phyloP scores from a whole-genome alignment of 2,329 filamentous ascomycete species.

The Biscogniauxia mediterranea region DNA sequence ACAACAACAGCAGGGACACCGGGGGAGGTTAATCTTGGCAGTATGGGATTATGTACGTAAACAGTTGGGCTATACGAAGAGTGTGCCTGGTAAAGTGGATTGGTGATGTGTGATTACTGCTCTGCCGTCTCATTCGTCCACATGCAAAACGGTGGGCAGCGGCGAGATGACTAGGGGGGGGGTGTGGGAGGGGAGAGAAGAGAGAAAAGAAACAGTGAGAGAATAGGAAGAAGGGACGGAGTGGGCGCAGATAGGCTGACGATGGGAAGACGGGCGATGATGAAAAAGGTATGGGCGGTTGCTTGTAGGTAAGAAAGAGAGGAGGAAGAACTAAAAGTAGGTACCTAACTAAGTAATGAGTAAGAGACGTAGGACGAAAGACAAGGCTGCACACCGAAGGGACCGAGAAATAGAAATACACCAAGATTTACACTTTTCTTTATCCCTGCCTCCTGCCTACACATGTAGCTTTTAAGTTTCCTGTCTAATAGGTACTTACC shows the following conservation, averaged over 20 bases:
- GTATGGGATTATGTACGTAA: slow-evolving; percentile 8
- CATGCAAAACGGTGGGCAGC: background rate
- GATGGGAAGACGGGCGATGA: no score
- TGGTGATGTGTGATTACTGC: slow-evolving; percentile 20
- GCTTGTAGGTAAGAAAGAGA: background rate
- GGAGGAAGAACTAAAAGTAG: background rate
- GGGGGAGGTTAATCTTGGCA: slow-evolving; percentile 19
- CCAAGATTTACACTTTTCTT: no score
- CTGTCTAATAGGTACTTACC: no score
- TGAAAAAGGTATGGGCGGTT: no score
- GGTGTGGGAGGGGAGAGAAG: background rate
- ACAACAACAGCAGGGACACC: slow-evolving; percentile 2
- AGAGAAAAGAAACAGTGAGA: background rate
- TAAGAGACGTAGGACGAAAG: no score
- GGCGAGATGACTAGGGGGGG: background rate
- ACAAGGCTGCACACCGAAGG: background rate
- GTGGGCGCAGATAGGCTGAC: background rate
- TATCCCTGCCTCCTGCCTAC: no score
- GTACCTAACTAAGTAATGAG: no score
- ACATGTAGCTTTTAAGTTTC: no score
- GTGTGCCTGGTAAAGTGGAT: slow-evolving; percentile 29
- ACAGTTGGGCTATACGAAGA: slow-evolving; percentile 23
- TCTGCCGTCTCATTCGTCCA: slow-evolving; percentile 16
- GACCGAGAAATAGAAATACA: background rate
- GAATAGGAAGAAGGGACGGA: background rate